These are phyloP conservation scores for Raffaelea arxii DNA, from an alignment of 2,329 filamentous ascomycete species.

Conservation along the genomic window DNA sequence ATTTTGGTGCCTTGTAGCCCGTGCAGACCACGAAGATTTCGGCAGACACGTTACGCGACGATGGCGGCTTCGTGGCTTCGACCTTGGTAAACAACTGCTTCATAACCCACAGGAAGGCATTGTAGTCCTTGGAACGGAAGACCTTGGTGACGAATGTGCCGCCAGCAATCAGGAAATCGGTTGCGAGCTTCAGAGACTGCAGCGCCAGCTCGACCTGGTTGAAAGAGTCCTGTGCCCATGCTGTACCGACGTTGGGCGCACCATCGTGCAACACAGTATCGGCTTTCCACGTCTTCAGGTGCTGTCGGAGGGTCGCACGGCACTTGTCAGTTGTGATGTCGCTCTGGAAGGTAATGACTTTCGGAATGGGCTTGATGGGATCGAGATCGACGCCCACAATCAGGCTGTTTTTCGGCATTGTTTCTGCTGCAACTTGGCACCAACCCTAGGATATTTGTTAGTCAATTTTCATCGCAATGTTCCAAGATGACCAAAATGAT, in stretches of 20 bases:
- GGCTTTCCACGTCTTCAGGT: slow-evolving; percentile 93
- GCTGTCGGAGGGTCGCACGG: slow-evolving; percentile 75
- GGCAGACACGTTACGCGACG: slow-evolving; percentile 88
- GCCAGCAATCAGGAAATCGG: slow-evolving; percentile 80
- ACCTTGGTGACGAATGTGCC: slow-evolving; percentile 97
- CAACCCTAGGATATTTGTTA: too few relatives aligned
- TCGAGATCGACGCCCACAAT: slow-evolving; percentile 91
- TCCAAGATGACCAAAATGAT: too few relatives aligned
- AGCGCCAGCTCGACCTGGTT: slow-evolving; percentile 90
- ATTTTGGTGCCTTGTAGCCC: slow-evolving; percentile 91
- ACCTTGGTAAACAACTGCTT: slow-evolving; percentile 94
- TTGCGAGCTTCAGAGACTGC: slow-evolving; percentile 85
- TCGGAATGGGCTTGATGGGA: slow-evolving; percentile 91
- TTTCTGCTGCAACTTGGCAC: slow-evolving; percentile 93
- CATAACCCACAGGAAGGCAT: slow-evolving; percentile 91
- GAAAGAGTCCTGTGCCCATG: slow-evolving; percentile 97
- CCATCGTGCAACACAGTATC: slow-evolving; percentile 95
- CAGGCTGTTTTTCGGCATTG: slow-evolving; percentile 81
- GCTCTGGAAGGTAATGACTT: slow-evolving; percentile 90
- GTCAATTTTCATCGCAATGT: too few relatives aligned
- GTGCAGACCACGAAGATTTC: slow-evolving; percentile 98
- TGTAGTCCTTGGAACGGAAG: slow-evolving; percentile 95
- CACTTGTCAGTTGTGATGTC: slow-evolving; percentile 98
- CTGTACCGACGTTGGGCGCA: slow-evolving; percentile 94
- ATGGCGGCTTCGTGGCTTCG: slow-evolving; percentile 94